A percentile compares a stretch with the other conserved stretches of the same genome.
Conservation (phyloP, 1,284 basidiomycete species). For the Puccinia polysora region DNA sequence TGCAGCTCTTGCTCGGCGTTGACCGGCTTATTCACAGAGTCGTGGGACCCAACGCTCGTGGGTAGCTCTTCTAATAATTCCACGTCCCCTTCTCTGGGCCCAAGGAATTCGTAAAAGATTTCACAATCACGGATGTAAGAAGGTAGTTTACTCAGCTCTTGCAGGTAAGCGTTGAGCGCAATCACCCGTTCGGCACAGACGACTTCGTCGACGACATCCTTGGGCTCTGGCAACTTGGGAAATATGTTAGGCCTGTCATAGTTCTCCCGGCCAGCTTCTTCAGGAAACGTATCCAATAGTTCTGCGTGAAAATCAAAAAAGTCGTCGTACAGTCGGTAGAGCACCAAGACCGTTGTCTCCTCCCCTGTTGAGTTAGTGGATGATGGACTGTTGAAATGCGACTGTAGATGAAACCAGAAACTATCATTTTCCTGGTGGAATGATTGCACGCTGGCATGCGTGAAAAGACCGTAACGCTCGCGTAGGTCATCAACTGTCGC, state of each 20-base stretch:
- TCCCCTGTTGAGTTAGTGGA: conserved; percentile 56
- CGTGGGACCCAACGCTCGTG: conserved; percentile 19
- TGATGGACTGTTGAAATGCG: conserved; percentile 69
- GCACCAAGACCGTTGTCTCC: conserved; percentile 72
- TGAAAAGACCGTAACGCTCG: conserved; percentile 33
- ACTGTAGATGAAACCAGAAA: conserved; percentile 92
- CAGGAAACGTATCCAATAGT: conserved; percentile 77
- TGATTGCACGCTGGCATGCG: conserved; percentile 75
- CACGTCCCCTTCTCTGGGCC: conserved; percentile 80
- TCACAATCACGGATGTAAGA: conserved; percentile 74
- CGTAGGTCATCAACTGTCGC: conserved; percentile 35
- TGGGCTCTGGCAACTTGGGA: conserved; percentile 93
- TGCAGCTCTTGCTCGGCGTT: conserved; percentile 25
- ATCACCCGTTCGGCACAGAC: conserved; percentile 74
- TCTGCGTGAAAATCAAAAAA: conserved; percentile 96
- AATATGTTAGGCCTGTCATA: conserved; percentile 64
- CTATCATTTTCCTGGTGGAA: conserved; percentile 94
- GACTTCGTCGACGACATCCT: conserved; percentile 71
- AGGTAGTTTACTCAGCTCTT: conserved; percentile 67
- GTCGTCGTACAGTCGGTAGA: conserved; percentile 94
- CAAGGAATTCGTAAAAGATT: conserved; percentile 77
- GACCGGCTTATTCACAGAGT: conserved; percentile 40
- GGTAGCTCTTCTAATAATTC: conserved; percentile 54
- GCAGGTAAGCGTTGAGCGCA: conserved; percentile 84
- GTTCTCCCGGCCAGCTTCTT: conserved; percentile 69